These are phyloP conservation scores for Hsuehochloa calcarea DNA, from an alignment of 176 grass and related monocot genomes.

Conservation along the genomic window DNA sequence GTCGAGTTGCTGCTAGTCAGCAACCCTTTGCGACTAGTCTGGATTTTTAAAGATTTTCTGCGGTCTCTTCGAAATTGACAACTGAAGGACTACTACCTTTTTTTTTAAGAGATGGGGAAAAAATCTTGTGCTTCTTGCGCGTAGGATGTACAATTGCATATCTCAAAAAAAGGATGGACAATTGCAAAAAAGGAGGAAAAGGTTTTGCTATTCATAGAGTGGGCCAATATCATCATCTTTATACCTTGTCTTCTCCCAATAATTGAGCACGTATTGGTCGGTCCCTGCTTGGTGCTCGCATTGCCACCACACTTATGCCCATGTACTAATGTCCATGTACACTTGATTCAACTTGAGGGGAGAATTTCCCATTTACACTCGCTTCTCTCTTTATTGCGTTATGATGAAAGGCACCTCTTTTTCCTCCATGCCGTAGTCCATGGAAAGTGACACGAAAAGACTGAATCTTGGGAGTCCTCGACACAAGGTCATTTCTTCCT, in stretches of 20 bases:
- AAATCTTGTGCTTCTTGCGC: neutral
- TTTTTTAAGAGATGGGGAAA: neutral
- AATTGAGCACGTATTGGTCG: conserved; percentile 45
- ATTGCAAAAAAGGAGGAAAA: neutral
- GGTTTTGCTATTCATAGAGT: neutral
- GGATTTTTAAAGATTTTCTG: conserved; percentile 7
- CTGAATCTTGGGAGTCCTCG: neutral
- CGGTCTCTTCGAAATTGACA: conserved; percentile 29
- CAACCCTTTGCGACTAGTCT: neutral
- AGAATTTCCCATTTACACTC: conserved; percentile 26
- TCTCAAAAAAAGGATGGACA: neutral
- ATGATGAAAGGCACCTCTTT: conserved; percentile 15
- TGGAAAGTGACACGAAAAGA: conserved; percentile 27
- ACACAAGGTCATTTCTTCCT: conserved; percentile 20
- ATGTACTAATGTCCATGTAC: conserved; percentile 17
- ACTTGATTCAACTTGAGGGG: conserved; percentile 20
- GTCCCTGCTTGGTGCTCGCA: conserved; percentile 24
- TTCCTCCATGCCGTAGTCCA: neutral
- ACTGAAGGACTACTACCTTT: neutral
- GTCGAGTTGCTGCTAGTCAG: conserved; percentile 31
- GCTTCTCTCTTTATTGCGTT: conserved; percentile 19
- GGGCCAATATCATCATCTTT: conserved; percentile 9
- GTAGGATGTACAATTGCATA: neutral
- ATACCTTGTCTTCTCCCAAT: conserved; percentile 18
- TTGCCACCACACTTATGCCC: conserved; percentile 14